Conservation (phyloP, 1,284 basidiomycete species). For the Malassezia vespertilionis region DNA sequence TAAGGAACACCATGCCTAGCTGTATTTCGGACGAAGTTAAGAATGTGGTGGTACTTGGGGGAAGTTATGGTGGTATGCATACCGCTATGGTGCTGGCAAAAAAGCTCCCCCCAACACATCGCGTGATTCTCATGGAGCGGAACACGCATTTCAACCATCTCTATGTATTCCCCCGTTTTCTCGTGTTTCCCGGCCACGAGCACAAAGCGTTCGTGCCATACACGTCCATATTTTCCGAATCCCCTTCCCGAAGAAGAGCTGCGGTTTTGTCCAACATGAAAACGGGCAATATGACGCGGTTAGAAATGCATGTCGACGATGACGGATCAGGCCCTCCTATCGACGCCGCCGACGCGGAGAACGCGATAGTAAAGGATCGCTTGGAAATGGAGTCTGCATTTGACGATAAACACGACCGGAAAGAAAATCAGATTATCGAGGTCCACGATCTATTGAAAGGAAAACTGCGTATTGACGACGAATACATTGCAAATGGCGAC, state of each 20-base stretch:
- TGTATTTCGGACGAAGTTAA: no score
- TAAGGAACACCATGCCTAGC: no score
- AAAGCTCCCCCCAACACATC: slow-evolving; percentile 48
- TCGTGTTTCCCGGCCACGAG: slow-evolving; percentile 49
- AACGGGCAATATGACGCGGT: not conserved
- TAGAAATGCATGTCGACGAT: not conserved
- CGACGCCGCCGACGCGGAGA: not conserved
- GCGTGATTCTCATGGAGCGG: slow-evolving; percentile 50
- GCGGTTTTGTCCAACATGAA: not conserved
- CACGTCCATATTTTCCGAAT: slow-evolving; percentile 65
- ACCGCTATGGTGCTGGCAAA: slow-evolving; percentile 49
- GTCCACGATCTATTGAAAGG: not conserved
- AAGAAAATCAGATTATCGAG: not conserved
- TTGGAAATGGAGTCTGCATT: not conserved
- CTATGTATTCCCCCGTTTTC: slow-evolving; percentile 54
- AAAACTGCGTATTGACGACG: slow-evolving; percentile 3
- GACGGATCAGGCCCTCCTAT: not conserved
- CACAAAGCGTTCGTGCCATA: slow-evolving; percentile 55
- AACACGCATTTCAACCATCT: slow-evolving; percentile 51
- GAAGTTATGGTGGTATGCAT: slow-evolving; percentile 20
- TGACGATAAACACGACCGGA: not conserved
- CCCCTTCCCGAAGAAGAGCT: slow-evolving; percentile 48
- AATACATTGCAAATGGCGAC: not conserved
- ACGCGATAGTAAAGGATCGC: slow-evolving; percentile 10
- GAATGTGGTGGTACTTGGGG: no score